Conservation (phyloP, 192 early-diverging fungal species). For the Umbelopsis ramanniana region DNA sequence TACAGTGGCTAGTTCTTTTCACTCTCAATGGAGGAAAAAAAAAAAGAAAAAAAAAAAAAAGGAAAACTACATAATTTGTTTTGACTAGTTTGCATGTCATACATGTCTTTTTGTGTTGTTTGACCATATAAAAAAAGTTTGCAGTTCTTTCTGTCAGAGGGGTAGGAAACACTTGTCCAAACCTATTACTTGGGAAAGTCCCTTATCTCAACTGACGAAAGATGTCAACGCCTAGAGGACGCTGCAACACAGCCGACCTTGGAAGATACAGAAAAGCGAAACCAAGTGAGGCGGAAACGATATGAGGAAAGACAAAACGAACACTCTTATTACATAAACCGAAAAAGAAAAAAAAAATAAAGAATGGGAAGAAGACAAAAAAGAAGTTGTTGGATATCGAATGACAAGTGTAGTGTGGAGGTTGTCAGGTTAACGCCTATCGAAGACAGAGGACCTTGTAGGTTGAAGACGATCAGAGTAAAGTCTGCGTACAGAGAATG, state of each 20-base stretch:
- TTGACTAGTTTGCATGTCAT: no score
- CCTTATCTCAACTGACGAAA: no score
- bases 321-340: neutral
- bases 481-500: neutral
- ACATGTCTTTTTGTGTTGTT: no score
- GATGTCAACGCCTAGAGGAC: no score
- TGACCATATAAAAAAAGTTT: no score
- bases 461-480: neutral
- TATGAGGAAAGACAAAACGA: no score
- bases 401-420: neutral
- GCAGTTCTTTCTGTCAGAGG: no score
- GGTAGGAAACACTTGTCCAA: no score
- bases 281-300: no score
- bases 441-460: neutral
- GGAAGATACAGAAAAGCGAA: no score
- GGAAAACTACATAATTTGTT: neutral
- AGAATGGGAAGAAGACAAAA: neutral
- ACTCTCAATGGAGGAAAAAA: neutral
- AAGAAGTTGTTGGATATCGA: neutral
- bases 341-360: neutral
- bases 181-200: no score
- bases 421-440: neutral
- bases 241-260: no score
- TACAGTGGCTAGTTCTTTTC: conserved; percentile 46
- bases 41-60: neutral